Evolutionary conservation across 345 rosid species (phyloP).

Genomic region (Citrus reticulata): DNA sequence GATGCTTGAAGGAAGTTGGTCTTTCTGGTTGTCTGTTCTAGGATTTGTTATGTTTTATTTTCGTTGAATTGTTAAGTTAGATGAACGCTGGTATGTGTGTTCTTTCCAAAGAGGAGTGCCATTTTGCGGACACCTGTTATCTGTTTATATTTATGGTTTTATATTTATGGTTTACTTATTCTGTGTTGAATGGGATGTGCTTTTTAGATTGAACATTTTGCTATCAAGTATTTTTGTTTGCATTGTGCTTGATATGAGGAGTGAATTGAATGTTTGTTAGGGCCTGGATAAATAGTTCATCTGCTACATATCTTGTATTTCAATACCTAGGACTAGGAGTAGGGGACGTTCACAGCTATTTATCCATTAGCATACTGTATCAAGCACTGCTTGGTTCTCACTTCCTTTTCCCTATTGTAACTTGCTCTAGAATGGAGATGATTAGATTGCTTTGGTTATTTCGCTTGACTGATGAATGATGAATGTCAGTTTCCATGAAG

Average conservation of each 20-base stretch:
- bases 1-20: not conserved
- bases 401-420: not conserved
- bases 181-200: not conserved
- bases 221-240: not conserved
- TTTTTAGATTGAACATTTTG: not conserved
- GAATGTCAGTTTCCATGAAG: not conserved
- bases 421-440: not conserved
- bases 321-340: not conserved
- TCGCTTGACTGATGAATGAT: not conserved
- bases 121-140: not conserved
- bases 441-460: not conserved
- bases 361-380: not conserved
- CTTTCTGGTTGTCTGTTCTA: not conserved
- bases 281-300: not conserved
- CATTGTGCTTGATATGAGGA: not conserved
- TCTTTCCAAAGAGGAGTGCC: not conserved
- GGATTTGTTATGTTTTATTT: not conserved
- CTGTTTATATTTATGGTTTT: not conserved
- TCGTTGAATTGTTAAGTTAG: not conserved
- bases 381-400: not conserved
- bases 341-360: not conserved
- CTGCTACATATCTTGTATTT: not conserved
- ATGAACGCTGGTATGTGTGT: not conserved
- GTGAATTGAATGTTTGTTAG: not conserved
- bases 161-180: not conserved